Percentiles rank a stretch among this genome's conserved stretches.
Evolutionary conservation across 306 rosid genomes (phyloP).

Genomic region (Prosopis cineraria): DNA sequence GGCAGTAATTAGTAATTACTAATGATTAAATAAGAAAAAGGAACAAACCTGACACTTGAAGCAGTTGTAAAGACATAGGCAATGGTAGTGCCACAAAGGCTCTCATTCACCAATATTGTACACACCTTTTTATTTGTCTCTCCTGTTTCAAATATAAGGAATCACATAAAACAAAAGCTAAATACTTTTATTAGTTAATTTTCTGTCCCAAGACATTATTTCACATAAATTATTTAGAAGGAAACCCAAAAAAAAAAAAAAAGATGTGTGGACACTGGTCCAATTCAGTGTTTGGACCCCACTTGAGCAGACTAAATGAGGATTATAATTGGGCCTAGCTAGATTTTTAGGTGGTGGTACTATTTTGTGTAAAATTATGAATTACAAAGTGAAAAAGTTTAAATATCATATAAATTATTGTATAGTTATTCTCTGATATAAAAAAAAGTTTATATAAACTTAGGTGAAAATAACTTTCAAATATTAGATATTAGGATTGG

Average conservation of each 20-base stretch:
- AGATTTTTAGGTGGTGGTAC: background rate
- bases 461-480: too few relatives aligned
- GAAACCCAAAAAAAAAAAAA: background rate
- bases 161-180: background rate
- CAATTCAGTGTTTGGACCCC: background rate
- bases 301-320: background rate
- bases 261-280: background rate
- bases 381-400: too few relatives aligned
- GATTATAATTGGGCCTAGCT: background rate
- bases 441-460: too few relatives aligned
- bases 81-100: background rate
- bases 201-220: background rate
- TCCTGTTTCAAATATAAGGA: background rate
- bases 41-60: slow-evolving; percentile 4
- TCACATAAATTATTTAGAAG: background rate
- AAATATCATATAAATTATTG: too few relatives aligned
- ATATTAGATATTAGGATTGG: too few relatives aligned
- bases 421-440: too few relatives aligned
- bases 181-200: background rate
- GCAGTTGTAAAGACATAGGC: slow-evolving; percentile 11
- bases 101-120: background rate
- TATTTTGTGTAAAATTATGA: background rate
- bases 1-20: accelerated
- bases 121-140: background rate
- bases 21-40: too few relatives aligned